phyloP scores from a whole-genome alignment of 208 protist species.

The Herpetomonas tarakana region DNA sequence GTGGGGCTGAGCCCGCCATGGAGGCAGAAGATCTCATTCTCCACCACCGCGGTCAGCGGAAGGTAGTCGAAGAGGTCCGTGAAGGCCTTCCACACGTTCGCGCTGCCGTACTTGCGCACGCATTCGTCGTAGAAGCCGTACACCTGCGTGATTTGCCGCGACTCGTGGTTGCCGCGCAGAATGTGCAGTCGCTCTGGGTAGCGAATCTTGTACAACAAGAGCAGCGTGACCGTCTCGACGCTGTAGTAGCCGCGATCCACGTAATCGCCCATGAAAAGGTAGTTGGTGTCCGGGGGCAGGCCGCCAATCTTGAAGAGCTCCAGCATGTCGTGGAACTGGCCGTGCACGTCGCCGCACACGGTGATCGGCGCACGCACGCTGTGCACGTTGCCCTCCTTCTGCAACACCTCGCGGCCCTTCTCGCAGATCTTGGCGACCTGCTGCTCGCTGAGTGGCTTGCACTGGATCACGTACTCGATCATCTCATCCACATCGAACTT shows the following conservation, averaged over 20 bases:
- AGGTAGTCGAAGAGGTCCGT: constrained; percentile 99
- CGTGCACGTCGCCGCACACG: constrained; percentile 96
- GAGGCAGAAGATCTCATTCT: constrained; percentile 97
- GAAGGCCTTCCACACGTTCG: constrained; percentile 96
- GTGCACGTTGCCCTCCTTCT: constrained; percentile 93
- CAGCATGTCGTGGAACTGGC: constrained; percentile 98
- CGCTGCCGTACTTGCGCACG: constrained; percentile 96
- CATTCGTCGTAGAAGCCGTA: constrained; percentile 99
- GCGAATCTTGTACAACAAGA: constrained; percentile 95
- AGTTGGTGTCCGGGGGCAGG: constrained; percentile 96
- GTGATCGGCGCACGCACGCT: constrained; percentile 89
- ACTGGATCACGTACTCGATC: constrained; percentile 85
- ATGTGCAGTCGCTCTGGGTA: constrained; percentile 96
- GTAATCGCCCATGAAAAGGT: constrained; percentile 98
- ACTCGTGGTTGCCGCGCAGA: constrained; percentile 98
- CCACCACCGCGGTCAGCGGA: constrained; percentile 97
- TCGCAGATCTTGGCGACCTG: constrained; percentile 87
- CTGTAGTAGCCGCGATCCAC: constrained; percentile 96
- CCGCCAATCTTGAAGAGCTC: constrained; percentile 98
- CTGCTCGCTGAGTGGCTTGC: constrained; percentile 85
- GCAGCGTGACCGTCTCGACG: constrained; percentile 92
- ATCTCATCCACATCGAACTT: constrained; percentile 88
- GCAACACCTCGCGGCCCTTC: constrained; percentile 91
- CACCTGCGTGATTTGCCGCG: constrained; percentile 97
- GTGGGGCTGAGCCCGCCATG: constrained; percentile 96